A percentile compares a stretch with the other conserved stretches of the same genome.
phyloP scores from a whole-genome alignment of 169 alveolate genomes.

The Plasmodium berghei region DNA sequence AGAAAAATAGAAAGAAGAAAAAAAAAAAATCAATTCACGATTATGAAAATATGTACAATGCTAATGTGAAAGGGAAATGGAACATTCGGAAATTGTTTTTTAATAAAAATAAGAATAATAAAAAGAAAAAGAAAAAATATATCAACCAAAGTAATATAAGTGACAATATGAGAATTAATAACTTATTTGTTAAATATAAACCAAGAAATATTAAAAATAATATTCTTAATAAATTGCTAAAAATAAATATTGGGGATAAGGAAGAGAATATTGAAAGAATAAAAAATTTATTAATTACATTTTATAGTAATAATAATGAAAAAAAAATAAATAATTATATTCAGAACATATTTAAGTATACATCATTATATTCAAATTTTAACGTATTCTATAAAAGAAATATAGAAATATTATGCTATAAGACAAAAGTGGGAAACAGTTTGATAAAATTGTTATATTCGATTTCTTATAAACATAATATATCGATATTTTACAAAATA shows the following conservation, averaged over 20 bases:
- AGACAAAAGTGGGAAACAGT: slow-evolving; percentile 25
- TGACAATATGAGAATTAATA: slow-evolving; percentile 3
- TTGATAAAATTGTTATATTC: slow-evolving; percentile 53
- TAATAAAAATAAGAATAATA: background rate
- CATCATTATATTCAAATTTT: slow-evolving; percentile 51
- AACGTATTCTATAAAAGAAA: slow-evolving; percentile 41
- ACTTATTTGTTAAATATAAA: slow-evolving; percentile 33
- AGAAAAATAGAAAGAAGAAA: slow-evolving; percentile 1
- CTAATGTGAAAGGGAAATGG: background rate
- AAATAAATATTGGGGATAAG: slow-evolving; percentile 5
- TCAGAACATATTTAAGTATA: slow-evolving; percentile 38
- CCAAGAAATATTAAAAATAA: slow-evolving; percentile 22
- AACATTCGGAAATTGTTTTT: background rate
- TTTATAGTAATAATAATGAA: slow-evolving; percentile 60
- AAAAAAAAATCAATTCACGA: background rate
- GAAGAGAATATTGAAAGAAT: slow-evolving; percentile 61
- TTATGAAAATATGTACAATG: slow-evolving; percentile 9
- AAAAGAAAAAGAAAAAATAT: background rate
- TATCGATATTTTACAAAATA: slow-evolving; percentile 45
- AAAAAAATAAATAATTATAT: slow-evolving; percentile 61
- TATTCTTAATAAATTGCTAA: slow-evolving; percentile 16
- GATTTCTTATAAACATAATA: slow-evolving; percentile 40
- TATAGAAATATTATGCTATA: slow-evolving; percentile 20
- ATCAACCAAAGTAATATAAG: background rate
- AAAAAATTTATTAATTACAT: slow-evolving; percentile 45